A percentile compares a stretch with the other conserved stretches of the same genome.
Conservation (phyloP, 257 asterid species). For the Solanum gandarillasii region DNA sequence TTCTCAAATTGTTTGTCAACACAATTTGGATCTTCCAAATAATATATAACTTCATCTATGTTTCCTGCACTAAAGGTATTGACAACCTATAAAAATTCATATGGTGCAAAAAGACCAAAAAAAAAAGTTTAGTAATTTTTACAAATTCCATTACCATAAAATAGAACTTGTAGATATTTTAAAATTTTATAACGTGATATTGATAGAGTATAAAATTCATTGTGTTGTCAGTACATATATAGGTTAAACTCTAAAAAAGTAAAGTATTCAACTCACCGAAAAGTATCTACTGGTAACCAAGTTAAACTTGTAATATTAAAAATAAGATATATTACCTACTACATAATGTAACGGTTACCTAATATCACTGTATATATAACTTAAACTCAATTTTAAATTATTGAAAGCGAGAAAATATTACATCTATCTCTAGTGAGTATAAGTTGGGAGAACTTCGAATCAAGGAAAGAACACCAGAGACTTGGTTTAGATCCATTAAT, state of each 20-base stretch:
- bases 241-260: not conserved
- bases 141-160: too few relatives aligned
- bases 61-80: too few relatives aligned
- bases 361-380: not conserved
- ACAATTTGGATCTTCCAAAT: too few relatives aligned
- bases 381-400: too few relatives aligned
- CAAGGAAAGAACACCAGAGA: not conserved
- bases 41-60: too few relatives aligned
- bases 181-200: too few relatives aligned
- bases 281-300: not conserved
- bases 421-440: not conserved
- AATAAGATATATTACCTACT: not conserved
- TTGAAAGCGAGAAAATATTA: not conserved
- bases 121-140: too few relatives aligned
- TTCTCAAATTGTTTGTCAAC: too few relatives aligned
- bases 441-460: not conserved
- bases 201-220: too few relatives aligned
- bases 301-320: not conserved
- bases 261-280: not conserved
- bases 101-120: too few relatives aligned
- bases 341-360: not conserved
- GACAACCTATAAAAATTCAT: too few relatives aligned
- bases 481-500: not conserved
- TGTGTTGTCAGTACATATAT: too few relatives aligned
- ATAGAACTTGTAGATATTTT: not conserved